A percentile compares a stretch with the other conserved stretches of the same genome.
These are phyloP conservation scores for Citrus sinensis DNA, from an alignment of 345 rosid genomes.

Conservation along the genomic window DNA sequence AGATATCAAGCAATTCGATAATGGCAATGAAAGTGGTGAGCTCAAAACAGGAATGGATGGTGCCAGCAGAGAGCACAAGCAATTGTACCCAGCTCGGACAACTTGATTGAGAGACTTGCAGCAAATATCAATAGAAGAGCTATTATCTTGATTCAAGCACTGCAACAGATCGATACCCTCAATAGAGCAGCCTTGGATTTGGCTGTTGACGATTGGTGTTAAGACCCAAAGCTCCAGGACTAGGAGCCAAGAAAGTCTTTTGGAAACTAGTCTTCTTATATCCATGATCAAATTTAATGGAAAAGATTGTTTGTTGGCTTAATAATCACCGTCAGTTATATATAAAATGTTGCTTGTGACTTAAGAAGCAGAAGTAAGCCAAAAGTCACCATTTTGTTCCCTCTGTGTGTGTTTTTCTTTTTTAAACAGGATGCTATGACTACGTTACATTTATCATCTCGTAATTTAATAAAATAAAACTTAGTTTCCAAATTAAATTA, in stretches of 20 bases:
- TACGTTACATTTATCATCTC: background rate
- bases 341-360: background rate
- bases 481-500: background rate
- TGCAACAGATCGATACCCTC: constrained; percentile 17
- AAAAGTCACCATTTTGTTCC: background rate
- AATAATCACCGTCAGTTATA: background rate
- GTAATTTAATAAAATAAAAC: background rate
- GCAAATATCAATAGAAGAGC: constrained; percentile 25
- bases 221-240: constrained; percentile 2
- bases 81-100: constrained; percentile 23
- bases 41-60: constrained; percentile 10
- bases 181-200: constrained; percentile 26
- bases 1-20: constrained; percentile 26
- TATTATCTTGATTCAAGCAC: constrained; percentile 26
- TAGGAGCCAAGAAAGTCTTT: constrained; percentile 16
- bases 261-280: background rate
- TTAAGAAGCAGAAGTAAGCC: background rate
- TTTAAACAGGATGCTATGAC: background rate
- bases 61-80: constrained; percentile 33
- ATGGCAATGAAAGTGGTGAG: constrained; percentile 23
- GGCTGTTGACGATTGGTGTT: constrained; percentile 10
- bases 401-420: background rate
- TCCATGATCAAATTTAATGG: constrained; percentile 10
- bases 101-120: constrained; percentile 32
- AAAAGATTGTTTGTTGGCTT: background rate